phyloP scores from a whole-genome alignment of 495 filamentous ascomycete genomes.

The Annulohypoxylon bovei region DNA sequence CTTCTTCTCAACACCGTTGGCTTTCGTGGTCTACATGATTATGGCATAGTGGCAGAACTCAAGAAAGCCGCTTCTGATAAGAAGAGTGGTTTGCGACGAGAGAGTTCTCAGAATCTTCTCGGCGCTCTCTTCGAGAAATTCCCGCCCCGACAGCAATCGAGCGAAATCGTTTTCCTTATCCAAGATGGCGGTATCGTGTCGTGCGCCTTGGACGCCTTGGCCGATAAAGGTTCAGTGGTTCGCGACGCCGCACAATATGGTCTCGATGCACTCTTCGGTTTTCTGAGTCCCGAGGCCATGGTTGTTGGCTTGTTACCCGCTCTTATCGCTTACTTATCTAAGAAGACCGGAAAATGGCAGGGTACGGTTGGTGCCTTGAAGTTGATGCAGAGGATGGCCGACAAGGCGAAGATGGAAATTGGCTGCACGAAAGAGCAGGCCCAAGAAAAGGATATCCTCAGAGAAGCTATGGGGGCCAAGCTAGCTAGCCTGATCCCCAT shows the following conservation, averaged over 20 bases:
- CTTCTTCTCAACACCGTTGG: constrained; percentile 81
- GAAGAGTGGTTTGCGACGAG: constrained; percentile 86
- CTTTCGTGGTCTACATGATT: constrained; percentile 74
- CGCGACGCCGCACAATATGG: constrained; percentile 94
- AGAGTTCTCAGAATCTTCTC: constrained; percentile 94
- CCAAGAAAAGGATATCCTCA: constrained; percentile 82
- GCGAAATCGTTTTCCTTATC: constrained; percentile 81
- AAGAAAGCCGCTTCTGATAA: constrained; percentile 93
- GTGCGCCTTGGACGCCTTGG: constrained; percentile 81
- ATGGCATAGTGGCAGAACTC: constrained; percentile 76
- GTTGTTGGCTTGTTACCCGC: constrained; percentile 81
- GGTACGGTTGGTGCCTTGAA: constrained; percentile 86
- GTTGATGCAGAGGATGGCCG: constrained; percentile 88
- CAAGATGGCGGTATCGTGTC: constrained; percentile 79
- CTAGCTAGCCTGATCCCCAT: constrained; percentile 91
- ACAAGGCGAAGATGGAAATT: constrained; percentile 86
- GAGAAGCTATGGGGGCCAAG: constrained; percentile 91
- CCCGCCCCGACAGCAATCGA: constrained; percentile 77
- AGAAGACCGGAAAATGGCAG: constrained; percentile 92
- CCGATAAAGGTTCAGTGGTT: constrained; percentile 90
- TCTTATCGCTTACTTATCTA: constrained; percentile 76
- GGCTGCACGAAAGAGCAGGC: constrained; percentile 82
- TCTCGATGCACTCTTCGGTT: constrained; percentile 84
- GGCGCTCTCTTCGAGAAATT: constrained; percentile 93
- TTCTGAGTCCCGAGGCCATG: constrained; percentile 81